Conservation (phyloP, 139 green algal species). For the Ettlia oleoabundans region DNA sequence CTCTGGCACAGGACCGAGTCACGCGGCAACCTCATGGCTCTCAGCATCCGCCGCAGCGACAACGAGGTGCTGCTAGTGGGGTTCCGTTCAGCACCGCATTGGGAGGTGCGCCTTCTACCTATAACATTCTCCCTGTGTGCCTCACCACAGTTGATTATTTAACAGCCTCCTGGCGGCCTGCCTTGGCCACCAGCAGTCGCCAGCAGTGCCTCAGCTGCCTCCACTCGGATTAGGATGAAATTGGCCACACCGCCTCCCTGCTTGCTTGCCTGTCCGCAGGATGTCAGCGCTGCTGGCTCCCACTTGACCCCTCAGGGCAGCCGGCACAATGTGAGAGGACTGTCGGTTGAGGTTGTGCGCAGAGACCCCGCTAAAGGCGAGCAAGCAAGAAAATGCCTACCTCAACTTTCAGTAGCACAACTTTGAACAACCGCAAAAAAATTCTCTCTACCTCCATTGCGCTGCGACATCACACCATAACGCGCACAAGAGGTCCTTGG, state of each 20-base stretch:
- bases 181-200: too few species aligned
- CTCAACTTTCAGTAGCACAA: neutral
- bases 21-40: constrained; percentile 27
- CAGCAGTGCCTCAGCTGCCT: too few species aligned
- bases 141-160: too few species aligned
- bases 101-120: constrained; percentile 19
- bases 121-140: too few species aligned
- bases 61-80: constrained; percentile 38
- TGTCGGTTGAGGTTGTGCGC: constrained; percentile 27
- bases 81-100: constrained; percentile 35
- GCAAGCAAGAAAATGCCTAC: too few species aligned
- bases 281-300: neutral
- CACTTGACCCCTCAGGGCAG: neutral
- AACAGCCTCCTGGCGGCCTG: too few species aligned
- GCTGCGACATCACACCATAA: too few species aligned
- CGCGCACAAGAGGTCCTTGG: neutral
- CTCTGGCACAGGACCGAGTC: constrained; percentile 24
- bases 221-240: neutral
- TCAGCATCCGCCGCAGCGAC: constrained; percentile 22
- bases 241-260: neutral
- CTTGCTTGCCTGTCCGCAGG: neutral
- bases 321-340: constrained; percentile 32
- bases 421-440: neutral
- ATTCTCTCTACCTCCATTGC: neutral
- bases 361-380: constrained; percentile 3